These are phyloP conservation scores for Phytophthora aleatoria DNA, from an alignment of 352 stramenopile genomes.

Conservation along the genomic window DNA sequence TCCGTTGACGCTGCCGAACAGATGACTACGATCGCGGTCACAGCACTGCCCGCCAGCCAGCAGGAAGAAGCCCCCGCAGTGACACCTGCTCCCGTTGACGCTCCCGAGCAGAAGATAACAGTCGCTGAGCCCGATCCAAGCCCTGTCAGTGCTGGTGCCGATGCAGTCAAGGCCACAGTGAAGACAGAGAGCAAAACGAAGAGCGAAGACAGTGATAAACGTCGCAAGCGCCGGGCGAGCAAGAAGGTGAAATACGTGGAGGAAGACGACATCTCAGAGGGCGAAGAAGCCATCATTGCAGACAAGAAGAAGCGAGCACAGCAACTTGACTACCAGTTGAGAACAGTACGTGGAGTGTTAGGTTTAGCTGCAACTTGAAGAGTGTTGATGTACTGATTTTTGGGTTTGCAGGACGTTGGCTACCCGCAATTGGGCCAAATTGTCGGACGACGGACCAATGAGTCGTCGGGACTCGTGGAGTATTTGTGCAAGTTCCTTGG, in stretches of 20 bases:
- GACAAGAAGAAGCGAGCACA: constrained; percentile 79
- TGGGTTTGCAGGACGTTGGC: constrained; percentile 48
- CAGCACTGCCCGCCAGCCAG: background rate
- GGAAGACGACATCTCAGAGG: constrained; percentile 72
- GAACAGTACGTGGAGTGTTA: constrained; percentile 37
- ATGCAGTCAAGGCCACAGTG: background rate
- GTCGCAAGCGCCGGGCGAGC: constrained; percentile 46
- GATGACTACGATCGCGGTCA: background rate
- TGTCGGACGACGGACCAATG: constrained; percentile 82
- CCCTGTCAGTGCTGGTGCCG: constrained; percentile 3
- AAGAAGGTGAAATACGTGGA: constrained; percentile 84
- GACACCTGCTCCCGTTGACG: background rate
- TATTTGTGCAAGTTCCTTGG: constrained; percentile 90
- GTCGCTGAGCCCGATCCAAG: constrained; percentile 13
- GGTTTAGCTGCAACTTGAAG: background rate
- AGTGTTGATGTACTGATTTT: constrained; percentile 7
- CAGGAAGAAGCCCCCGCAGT: background rate
- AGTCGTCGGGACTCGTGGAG: constrained; percentile 68
- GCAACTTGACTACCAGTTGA: constrained; percentile 77
- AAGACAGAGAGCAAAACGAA: constrained; percentile 17
- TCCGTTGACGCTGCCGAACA: background rate
- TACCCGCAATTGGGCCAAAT: constrained; percentile 85
- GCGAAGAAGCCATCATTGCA: constrained; percentile 51
- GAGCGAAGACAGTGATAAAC: constrained; percentile 20
- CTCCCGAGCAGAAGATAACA: constrained; percentile 1